Conservation (phyloP, 225 moss, liverwort and hornwort species). For the Antitrichia curtipendula region DNA sequence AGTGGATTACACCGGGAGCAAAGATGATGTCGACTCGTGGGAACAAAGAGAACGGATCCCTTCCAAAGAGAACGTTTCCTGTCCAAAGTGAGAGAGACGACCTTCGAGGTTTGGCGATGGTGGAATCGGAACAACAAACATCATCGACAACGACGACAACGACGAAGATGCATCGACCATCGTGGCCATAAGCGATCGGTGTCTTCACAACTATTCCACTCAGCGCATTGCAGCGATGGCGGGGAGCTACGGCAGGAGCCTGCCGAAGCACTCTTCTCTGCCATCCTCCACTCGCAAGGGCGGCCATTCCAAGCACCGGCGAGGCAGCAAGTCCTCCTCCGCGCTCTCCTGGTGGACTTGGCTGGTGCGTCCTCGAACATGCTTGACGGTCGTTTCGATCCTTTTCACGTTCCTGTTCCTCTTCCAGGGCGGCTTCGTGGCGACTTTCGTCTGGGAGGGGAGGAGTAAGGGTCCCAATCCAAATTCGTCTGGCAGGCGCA, state of each 20-base stretch:
- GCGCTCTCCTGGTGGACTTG: not conserved
- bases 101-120: not conserved
- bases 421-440: constrained; percentile 41
- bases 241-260: constrained; percentile 28
- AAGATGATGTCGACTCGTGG: not conserved
- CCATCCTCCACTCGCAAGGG: constrained; percentile 19
- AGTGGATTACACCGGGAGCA: not conserved
- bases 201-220: not conserved
- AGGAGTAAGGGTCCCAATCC: not conserved
- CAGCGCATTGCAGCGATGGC: constrained; percentile 18
- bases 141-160: not conserved
- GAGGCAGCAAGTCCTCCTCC: not conserved
- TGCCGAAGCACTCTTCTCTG: constrained; percentile 29
- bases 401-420: constrained; percentile 37
- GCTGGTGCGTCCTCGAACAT: constrained; percentile 22
- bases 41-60: not conserved
- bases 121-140: not conserved
- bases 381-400: constrained; percentile 17
- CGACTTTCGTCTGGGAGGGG: not conserved
- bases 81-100: not conserved
- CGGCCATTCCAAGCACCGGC: not conserved
- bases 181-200: not conserved
- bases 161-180: not conserved
- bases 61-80: not conserved
- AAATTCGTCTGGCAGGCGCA: not conserved